A percentile compares a stretch with the other conserved stretches of the same genome.
phyloP scores from a whole-genome alignment of 306 rosid genomes.

The Coriaria nepalensis region DNA sequence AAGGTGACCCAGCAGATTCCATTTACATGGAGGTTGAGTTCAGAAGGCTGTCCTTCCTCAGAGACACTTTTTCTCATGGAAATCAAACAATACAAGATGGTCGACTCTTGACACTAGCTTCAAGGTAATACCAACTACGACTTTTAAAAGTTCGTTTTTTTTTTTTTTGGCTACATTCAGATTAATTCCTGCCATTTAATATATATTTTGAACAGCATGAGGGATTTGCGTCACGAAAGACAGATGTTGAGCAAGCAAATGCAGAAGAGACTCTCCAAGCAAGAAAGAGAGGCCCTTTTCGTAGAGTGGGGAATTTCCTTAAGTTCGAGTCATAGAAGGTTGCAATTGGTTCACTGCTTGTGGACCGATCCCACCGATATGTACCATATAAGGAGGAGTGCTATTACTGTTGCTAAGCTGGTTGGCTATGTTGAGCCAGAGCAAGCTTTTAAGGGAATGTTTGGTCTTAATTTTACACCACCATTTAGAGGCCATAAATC shows the following conservation, averaged over 20 bases:
- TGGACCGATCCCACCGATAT: constrained; percentile 43
- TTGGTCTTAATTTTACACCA: constrained; percentile 75
- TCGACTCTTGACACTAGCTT: background rate
- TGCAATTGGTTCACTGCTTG: constrained; percentile 43
- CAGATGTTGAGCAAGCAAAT: constrained; percentile 64
- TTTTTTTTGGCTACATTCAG: too few relatives aligned
- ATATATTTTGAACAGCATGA: constrained; percentile 23
- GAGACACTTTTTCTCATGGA: constrained; percentile 1
- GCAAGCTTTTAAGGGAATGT: constrained; percentile 78
- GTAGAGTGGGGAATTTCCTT: constrained; percentile 56
- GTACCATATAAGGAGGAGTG: constrained; percentile 57
- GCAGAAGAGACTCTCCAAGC: constrained; percentile 35
- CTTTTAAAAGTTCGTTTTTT: too few relatives aligned
- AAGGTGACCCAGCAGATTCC: constrained; percentile 1
- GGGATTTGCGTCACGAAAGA: constrained; percentile 49
- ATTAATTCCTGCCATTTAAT: too few relatives aligned
- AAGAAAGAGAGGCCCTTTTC: constrained; percentile 48
- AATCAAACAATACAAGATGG: background rate
- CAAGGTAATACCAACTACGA: background rate
- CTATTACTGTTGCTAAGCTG: constrained; percentile 54
- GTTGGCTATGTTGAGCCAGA: constrained; percentile 63
- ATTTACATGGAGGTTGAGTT: constrained; percentile 5
- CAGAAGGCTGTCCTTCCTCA: background rate
- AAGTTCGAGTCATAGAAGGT: constrained; percentile 44
- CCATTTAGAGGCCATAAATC: constrained; percentile 34